Percentiles rank a stretch among this genome's conserved stretches.
These are phyloP conservation scores for Microcos paniculata DNA, from an alignment of 345 rosid species.

Conservation along the genomic window DNA sequence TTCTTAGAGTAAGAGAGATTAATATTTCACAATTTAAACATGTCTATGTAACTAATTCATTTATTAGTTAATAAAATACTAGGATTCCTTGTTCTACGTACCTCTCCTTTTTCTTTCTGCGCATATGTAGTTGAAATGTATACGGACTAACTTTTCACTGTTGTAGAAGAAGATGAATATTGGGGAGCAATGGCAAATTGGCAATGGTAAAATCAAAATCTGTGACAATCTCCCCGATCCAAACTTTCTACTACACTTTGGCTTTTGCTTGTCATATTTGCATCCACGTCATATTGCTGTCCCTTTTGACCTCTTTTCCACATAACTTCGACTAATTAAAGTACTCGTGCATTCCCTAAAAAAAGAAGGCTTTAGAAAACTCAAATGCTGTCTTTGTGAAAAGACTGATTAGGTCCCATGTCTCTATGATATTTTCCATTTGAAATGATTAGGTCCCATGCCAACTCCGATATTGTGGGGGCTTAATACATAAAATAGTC, in stretches of 20 bases:
- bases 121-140: background rate
- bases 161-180: background rate
- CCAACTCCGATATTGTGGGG: no score
- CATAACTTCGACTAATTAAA: constrained; percentile 3
- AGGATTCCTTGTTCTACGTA: background rate
- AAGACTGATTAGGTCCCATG: constrained; percentile 1
- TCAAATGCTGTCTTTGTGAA: background rate
- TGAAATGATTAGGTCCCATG: no score
- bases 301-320: constrained; percentile 14
- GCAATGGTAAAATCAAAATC: background rate
- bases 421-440: background rate
- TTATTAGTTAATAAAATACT: background rate
- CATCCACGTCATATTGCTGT: constrained; percentile 20
- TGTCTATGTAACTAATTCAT: background rate
- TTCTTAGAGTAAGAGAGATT: background rate
- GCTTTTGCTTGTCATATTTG: constrained; percentile 2
- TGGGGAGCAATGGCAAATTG: background rate
- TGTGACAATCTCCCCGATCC: background rate
- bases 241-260: background rate
- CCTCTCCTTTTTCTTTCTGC: background rate
- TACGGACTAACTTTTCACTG: background rate
- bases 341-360: constrained; percentile 10
- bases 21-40: background rate
- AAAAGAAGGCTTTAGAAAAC: background rate
- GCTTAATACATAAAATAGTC: no score